Conservation (phyloP, 2,329 filamentous ascomycete species). For the Catunica adiposa region DNA sequence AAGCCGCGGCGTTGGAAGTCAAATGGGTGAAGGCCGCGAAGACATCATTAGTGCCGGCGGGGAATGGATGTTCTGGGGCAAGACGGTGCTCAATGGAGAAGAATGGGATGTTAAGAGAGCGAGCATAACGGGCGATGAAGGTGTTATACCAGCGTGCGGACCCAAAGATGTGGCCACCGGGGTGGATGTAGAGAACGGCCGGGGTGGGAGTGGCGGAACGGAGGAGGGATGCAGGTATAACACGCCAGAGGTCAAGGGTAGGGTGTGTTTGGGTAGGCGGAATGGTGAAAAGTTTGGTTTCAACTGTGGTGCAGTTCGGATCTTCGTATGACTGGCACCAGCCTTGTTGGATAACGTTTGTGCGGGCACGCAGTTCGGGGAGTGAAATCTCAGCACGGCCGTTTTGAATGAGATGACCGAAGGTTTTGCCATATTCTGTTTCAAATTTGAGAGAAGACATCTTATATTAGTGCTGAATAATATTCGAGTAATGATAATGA, state of each 20-base stretch:
- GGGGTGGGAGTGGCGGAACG: conserved; percentile 11
- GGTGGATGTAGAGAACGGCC: conserved; percentile 25
- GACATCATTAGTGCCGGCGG: conserved; percentile 23
- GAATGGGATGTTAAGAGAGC: conserved; percentile 21
- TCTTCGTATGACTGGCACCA: conserved; percentile 6
- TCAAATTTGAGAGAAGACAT: conserved; percentile 7
- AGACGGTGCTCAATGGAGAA: conserved; percentile 27
- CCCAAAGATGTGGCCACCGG: conserved; percentile 26
- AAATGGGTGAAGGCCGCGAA: conserved; percentile 20
- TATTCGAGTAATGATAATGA: background rate
- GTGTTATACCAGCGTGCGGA: conserved; percentile 18
- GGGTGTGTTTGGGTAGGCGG: conserved; percentile 15
- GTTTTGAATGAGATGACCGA: background rate
- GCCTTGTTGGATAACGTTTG: background rate
- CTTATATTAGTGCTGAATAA: background rate
- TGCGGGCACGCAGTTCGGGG: background rate
- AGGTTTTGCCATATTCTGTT: conserved; percentile 7
- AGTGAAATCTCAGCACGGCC: background rate
- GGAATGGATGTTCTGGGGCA: conserved; percentile 26
- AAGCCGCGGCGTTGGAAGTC: conserved; percentile 15
- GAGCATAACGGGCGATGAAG: conserved; percentile 19
- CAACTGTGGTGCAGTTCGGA: background rate
- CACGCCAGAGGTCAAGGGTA: conserved; percentile 15
- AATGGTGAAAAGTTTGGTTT: conserved; percentile 11
- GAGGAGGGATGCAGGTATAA: background rate